Base-by-base conservation (phyloP, 1,284 basidiomycete genomes). In the Ganoderma lingzhi region DNA sequence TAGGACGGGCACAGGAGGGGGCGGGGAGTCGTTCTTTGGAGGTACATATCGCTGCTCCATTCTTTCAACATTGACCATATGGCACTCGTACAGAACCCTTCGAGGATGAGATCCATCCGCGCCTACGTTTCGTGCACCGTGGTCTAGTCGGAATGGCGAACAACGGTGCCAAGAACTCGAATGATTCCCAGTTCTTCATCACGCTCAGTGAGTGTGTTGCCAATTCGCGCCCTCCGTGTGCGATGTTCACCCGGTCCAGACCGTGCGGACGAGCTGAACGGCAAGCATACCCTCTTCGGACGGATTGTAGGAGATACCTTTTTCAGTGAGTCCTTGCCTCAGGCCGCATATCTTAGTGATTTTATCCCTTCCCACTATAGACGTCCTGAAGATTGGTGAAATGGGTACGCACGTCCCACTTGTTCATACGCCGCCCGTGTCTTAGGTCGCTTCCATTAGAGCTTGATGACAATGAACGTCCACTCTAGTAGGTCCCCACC, bases 81-180 rank as follows among this genome's bases (percentile, higher is more conserved):
- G 28, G 8, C n/a, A 6, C 14, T 23, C 28, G 14, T 65, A 64
- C 77, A 92, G 94, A 97, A 75, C 93, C 93, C 0, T 98, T 98
- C 75, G 90, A 93, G 75, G 95, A 98, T 81, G 96, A 98, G 81
- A 91, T 96, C n/a, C 95, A 97, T 77, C 95, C 96, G 6, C 89
- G 98, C 32, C 83, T 99, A 70, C 87, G 91, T 23, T 96, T 93
- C 78, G 81, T 89, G 6, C 90, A 97, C 73, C 91, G 97, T 69
- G 98, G 97, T 0, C 80, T 99, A 6, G 90, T 99, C 0, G 98
- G 88, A 0, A 97, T 98, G 95, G 97, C 97, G 1, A 98, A 98
- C 77, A 92, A 90, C 68, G 95, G 95, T 17, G 86, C 86, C 60
- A 93, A 94, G 79, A 87, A 96, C 78, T 90, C 93, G 14, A 96